Base-by-base conservation (phyloP, 2,329 filamentous ascomycete genomes). In the Macroventuria anomochaeta region DNA sequence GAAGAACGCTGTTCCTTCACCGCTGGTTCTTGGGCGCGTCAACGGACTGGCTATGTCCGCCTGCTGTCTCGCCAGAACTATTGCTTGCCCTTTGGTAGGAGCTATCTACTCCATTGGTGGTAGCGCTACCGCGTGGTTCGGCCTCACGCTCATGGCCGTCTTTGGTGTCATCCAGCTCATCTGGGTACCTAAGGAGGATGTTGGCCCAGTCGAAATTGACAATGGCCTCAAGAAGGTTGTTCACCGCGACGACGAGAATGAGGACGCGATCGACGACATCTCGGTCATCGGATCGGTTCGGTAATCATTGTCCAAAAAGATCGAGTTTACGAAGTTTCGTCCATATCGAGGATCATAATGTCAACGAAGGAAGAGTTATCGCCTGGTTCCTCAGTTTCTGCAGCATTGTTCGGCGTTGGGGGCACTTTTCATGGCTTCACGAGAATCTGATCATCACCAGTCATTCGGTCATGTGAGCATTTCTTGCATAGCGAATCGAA, bases 21-120 rank as follows among this genome's bases (percentile, higher is more conserved):
- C 84, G 1, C 80, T 81, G 0, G 81, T 85, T 2, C 78, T 91
- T 12, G 88, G 88, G 1, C 85, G 84, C 59, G 88, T 91, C 65
- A 91, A 91, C 58, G 88, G 88, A 0, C 73, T 90, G 7, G 87
- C 87, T 81, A 40, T 87, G 86, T 60, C 80, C 81, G 41, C 89
- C 81, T 15, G 69, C 88, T 60, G 86, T 84, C 7, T 88, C 82
- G 89, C 85, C 63, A 80, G 88, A 50, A 90, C 89, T 73, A 75
- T 88, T 10, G 85, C 87, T 0, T 87, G 87, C 3, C 88, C 88
- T 0, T 71, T 90, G 15, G 84, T 86, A 1, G 88, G 88, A 4
- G 80, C 85, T 26, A 77, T 90, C 6, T 91, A 90, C 64, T 83
- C 84, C 13, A 67, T 83, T 2, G 86, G 86, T 13, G 81, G 80